Evolutionary conservation across 441 rosid species (phyloP), one percentile per base, ranked within the genome.

Genomic region (Erodium moschatum): DNA sequence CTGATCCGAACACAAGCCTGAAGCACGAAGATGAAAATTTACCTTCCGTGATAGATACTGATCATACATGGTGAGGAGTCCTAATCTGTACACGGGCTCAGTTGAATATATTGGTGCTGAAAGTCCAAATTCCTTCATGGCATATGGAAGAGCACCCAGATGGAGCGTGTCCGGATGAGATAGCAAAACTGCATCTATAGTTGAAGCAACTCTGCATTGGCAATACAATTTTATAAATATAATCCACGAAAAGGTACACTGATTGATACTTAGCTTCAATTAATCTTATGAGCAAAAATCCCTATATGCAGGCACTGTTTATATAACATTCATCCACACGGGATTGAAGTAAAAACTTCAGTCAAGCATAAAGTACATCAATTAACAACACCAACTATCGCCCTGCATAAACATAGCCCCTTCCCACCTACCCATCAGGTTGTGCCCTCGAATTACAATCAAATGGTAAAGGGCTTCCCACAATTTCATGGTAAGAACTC

Each of bases 61-160:
- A 69, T 93, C 98, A 61, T 91, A 91, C 97, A 93, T 88, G 10
- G 98, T 91, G 71, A 93, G 93, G 0, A 91, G 89, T 66, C 98
- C 98, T 67, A 91, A 75, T 77, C 97, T 78, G 31, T 70, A 75
- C 54, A 91, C 96, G 10, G 98, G 98, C 70, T 91, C 98, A 3
- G 98, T 93, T 4, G 91, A 86, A 72, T 77, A 93, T 69, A 91
- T 86, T 0, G 96, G 90, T 74, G 98, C 96, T 1, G 90, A 85
- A 69, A 93, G 92, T 66, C 97, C 91, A 65, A 88, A 81, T 58
- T 89, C 90, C 73, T 88, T 87, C 87, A 91, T 80, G 24, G 98
- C 98, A 73, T 89, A 93, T 12, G 98, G 96, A 68, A 93, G 85
- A 63, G 97, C 98, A 6, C 97, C 98, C 1, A 93, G 81, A 74